Conservation (phyloP, 768 basidiomycete genomes). For the Mycena capillaripes region DNA sequence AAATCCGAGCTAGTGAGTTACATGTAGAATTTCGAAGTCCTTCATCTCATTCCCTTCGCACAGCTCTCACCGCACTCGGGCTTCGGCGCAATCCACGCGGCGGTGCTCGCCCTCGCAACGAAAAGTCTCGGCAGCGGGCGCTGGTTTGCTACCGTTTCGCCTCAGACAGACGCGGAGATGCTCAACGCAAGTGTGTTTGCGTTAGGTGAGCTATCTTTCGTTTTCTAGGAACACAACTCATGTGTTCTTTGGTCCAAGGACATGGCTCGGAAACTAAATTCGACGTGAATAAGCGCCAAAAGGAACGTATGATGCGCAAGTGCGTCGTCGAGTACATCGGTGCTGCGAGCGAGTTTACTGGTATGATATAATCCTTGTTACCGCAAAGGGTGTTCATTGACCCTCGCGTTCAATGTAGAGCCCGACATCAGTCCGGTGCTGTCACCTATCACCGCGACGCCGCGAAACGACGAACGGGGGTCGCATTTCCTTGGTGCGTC, state of each 20-base stretch:
- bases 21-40: background rate
- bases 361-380: constrained; percentile 46
- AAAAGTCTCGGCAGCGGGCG: constrained; percentile 72
- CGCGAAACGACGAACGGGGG: constrained; percentile 69
- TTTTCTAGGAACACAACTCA: background rate
- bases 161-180: constrained; percentile 77
- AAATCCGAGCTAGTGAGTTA: constrained; percentile 82
- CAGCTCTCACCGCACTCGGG: constrained; percentile 77
- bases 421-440: constrained; percentile 80
- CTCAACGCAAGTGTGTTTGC: constrained; percentile 66
- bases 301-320: constrained; percentile 72
- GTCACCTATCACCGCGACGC: constrained; percentile 73
- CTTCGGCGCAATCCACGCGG: constrained; percentile 88
- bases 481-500: constrained; percentile 71
- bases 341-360: constrained; percentile 79
- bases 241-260: constrained; percentile 50
- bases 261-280: constrained; percentile 70
- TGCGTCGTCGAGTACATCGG: constrained; percentile 78
- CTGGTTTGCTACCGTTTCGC: constrained; percentile 70
- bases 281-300: constrained; percentile 66
- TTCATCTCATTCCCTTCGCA: constrained; percentile 17
- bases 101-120: constrained; percentile 82
- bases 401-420: constrained; percentile 54
- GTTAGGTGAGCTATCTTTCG: constrained; percentile 58
- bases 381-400: background rate